These are phyloP conservation scores for Starmerella kuoi DNA, from an alignment of 805 yeast species.

Conservation along the genomic window DNA sequence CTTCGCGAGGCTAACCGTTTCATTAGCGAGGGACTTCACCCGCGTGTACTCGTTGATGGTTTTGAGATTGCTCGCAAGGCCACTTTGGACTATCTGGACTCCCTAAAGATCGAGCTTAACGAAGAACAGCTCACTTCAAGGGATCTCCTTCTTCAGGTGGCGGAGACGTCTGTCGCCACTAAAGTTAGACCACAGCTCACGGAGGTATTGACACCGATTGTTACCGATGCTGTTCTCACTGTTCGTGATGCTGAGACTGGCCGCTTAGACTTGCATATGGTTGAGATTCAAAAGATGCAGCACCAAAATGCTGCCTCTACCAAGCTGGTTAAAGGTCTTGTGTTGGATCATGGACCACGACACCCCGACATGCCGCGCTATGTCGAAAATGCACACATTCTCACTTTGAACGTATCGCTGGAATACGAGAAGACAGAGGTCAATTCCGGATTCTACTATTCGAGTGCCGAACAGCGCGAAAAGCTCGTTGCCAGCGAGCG, in stretches of 20 bases:
- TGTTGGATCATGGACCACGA: constrained; percentile 94
- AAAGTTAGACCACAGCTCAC: constrained; percentile 69
- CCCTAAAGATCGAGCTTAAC: constrained; percentile 44
- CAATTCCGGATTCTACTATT: constrained; percentile 88
- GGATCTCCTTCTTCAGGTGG: constrained; percentile 81
- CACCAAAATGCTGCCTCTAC: constrained; percentile 79
- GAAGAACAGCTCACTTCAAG: constrained; percentile 41
- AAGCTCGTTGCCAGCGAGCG: constrained; percentile 88
- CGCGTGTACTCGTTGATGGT: constrained; percentile 87
- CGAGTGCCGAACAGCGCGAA: constrained; percentile 91
- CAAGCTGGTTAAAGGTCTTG: constrained; percentile 72
- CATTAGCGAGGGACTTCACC: constrained; percentile 89
- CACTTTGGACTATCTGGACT: constrained; percentile 55
- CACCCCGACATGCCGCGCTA: constrained; percentile 98
- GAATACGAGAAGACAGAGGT: constrained; percentile 98
- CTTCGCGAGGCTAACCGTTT: constrained; percentile 89
- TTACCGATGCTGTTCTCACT: constrained; percentile 86
- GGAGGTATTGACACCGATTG: constrained; percentile 79
- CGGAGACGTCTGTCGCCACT: constrained; percentile 77
- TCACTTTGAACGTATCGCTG: constrained; percentile 82
- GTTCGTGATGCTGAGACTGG: constrained; percentile 40
- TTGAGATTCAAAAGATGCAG: constrained; percentile 97
- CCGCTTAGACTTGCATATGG: constrained; percentile 82
- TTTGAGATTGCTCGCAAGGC: constrained; percentile 80
- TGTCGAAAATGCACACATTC: constrained; percentile 68